Evolutionary conservation across 805 yeast species (phyloP).

Genomic region (Candida succiphila): DNA sequence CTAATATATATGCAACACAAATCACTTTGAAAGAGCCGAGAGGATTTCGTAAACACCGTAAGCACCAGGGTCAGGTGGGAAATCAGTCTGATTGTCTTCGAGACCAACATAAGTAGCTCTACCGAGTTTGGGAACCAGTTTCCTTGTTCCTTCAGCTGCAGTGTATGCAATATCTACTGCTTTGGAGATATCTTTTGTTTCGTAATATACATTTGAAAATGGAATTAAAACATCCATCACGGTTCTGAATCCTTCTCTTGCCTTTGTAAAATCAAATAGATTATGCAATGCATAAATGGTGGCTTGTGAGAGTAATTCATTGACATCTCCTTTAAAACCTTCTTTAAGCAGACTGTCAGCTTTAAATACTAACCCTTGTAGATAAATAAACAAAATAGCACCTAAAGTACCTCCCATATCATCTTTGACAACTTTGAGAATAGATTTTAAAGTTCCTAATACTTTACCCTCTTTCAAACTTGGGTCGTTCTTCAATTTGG

Average conservation of each 20-base stretch:
- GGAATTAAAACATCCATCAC: conserved; percentile 31
- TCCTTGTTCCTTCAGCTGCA: conserved; percentile 27
- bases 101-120: conserved; percentile 29
- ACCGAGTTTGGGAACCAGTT: conserved; percentile 24
- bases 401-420: conserved; percentile 32
- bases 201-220: conserved; percentile 16
- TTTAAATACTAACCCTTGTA: conserved; percentile 10
- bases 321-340: conserved; percentile 1
- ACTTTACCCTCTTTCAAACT: conserved; percentile 18
- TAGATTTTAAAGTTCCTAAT: conserved; percentile 13
- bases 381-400: conserved; percentile 25
- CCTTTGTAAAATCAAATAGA: conserved; percentile 24
- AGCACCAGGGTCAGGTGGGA: conserved; percentile 33
- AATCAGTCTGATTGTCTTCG: conserved; percentile 14
- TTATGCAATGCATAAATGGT: conserved; percentile 18
- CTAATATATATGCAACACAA: no score
- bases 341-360: conserved; percentile 18
- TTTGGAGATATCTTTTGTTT: conserved; percentile 11
- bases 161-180: conserved; percentile 20
- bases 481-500: conserved; percentile 13
- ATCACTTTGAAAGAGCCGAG: no score
- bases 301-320: conserved; percentile 14
- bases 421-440: conserved; percentile 21
- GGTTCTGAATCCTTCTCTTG: conserved; percentile 28
- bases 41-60: conserved; percentile 27